These are phyloP conservation scores for Cystobasidium pallidum DNA, from an alignment of 1,284 basidiomycete species.

Conservation along the genomic window DNA sequence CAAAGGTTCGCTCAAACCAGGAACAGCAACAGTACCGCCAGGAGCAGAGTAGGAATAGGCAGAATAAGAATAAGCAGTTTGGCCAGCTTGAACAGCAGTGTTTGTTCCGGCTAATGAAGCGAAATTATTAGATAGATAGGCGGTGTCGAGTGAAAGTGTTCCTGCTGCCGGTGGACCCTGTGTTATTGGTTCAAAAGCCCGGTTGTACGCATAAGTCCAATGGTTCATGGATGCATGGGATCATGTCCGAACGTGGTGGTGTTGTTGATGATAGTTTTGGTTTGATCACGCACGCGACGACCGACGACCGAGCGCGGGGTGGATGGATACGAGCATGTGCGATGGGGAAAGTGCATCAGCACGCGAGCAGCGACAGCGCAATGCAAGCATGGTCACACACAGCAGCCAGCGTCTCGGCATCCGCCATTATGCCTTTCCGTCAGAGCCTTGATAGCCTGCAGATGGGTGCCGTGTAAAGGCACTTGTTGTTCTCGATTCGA, in stretches of 20 bases:
- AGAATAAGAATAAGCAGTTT: slow-evolving; percentile 9
- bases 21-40: slow-evolving; percentile 28
- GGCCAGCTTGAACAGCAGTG: slow-evolving; percentile 10
- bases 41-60: slow-evolving; percentile 12
- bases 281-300: not conserved
- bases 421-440: slow-evolving; percentile 1
- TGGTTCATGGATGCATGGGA: no score
- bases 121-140: not conserved
- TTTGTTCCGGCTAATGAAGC: slow-evolving; percentile 27
- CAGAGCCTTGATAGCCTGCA: no score
- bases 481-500: not conserved
- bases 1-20: not conserved
- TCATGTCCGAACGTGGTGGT: not conserved
- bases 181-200: not conserved
- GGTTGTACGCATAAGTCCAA: not conserved
- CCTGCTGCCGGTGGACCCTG: slow-evolving; percentile 36
- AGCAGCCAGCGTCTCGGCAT: slow-evolving; percentile 3
- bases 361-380: not conserved
- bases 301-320: slow-evolving; percentile 1
- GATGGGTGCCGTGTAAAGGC: not conserved
- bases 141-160: not conserved
- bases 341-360: not conserved
- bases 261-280: not conserved
- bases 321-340: not conserved
- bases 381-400: not conserved